Conservation (phyloP, 108 stramenopile genomes). For the Bacterosira constricta region DNA sequence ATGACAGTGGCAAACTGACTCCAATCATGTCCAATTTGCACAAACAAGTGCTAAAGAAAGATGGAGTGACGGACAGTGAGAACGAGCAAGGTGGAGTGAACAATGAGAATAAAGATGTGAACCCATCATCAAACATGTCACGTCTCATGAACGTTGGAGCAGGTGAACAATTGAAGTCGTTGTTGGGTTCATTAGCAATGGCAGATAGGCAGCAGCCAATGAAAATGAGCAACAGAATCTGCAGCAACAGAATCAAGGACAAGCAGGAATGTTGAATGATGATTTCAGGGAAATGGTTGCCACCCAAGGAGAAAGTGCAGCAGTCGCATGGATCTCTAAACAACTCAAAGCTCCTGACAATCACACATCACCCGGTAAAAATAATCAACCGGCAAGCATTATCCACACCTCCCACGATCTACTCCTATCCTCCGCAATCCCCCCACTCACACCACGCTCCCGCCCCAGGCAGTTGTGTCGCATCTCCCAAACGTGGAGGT, state of each 20-base stretch:
- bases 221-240: no score
- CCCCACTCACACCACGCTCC: conserved; percentile 26
- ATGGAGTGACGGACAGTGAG: neutral
- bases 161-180: conserved; percentile 6
- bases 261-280: no score
- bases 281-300: neutral
- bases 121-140: neutral
- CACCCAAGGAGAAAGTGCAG: conserved; percentile 18
- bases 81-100: no score
- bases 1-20: conserved; percentile 13
- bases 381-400: neutral
- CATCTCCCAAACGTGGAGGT: conserved; percentile 30
- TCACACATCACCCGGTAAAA: neutral
- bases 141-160: conserved; percentile 17
- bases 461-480: conserved; percentile 24
- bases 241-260: no score
- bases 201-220: neutral
- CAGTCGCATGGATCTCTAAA: neutral
- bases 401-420: neutral
- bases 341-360: neutral
- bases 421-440: conserved; percentile 20
- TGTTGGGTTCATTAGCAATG: neutral
- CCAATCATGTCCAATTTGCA: conserved; percentile 21
- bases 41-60: neutral
- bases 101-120: neutral